Evolutionary conservation across 2,329 filamentous ascomycete genomes (phyloP).

Genomic region (Penicillium sp.): DNA sequence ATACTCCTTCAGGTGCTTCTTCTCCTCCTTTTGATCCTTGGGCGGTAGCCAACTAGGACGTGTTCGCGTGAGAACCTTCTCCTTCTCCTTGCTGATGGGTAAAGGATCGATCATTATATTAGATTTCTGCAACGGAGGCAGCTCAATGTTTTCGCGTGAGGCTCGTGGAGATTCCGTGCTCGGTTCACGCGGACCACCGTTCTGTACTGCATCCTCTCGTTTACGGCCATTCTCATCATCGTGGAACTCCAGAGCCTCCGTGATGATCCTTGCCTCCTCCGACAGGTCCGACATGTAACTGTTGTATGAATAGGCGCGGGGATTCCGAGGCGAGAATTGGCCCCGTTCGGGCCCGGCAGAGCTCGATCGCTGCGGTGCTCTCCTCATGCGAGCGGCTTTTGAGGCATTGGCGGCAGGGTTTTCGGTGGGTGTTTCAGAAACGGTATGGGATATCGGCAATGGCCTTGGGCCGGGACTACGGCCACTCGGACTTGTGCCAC

Average conservation of each 20-base stretch:
- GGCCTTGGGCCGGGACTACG: conserved; percentile 41
- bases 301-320: conserved; percentile 60
- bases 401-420: conserved; percentile 23
- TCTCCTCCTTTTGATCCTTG: conserved; percentile 83
- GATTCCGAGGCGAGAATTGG: conserved; percentile 42
- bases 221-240: conserved; percentile 50
- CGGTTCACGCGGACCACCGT: conserved; percentile 39
- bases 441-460: conserved; percentile 43
- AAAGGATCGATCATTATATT: conserved; percentile 66
- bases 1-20: conserved; percentile 74
- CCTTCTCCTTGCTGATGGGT: conserved; percentile 66
- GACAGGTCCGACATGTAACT: conserved; percentile 58
- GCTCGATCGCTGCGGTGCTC: conserved; percentile 32
- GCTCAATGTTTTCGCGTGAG: conserved; percentile 44
- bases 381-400: conserved; percentile 31
- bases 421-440: conserved; percentile 26
- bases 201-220: conserved; percentile 49
- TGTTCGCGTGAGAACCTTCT: conserved; percentile 63
- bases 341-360: conserved; percentile 44
- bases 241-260: conserved; percentile 59
- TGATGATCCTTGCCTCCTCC: conserved; percentile 60
- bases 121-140: conserved; percentile 62
- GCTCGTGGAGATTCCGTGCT: conserved; percentile 40
- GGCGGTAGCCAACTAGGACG: conserved; percentile 68
- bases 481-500: conserved; percentile 44